Conservation (phyloP, 2,329 filamentous ascomycete genomes). For the Fusarium tanahbumbuense region DNA sequence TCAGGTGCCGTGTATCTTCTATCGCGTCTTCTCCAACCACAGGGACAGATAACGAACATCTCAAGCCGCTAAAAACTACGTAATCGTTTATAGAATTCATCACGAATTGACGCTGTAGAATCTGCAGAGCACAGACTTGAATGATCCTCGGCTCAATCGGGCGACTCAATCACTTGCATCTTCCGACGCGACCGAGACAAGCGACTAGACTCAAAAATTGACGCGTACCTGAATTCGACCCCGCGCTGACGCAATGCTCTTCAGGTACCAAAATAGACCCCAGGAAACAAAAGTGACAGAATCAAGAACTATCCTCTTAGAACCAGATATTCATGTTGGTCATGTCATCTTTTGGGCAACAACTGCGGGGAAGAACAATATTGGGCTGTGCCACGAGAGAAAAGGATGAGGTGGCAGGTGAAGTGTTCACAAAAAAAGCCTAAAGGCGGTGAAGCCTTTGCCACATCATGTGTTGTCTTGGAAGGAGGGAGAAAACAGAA, state of each 20-base stretch:
- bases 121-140: not conserved
- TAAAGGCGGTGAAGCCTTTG: conserved; percentile 31
- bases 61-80: accelerated
- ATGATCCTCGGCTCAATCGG: not conserved
- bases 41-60: accelerated
- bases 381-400: conserved; percentile 10
- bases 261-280: conserved; percentile 4
- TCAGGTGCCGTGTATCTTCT: not conserved
- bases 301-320: not conserved
- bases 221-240: conserved; percentile 3
- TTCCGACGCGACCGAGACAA: not conserved
- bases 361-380: not conserved
- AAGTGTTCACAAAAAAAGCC: conserved; percentile 17
- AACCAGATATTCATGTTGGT: not conserved
- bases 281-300: not conserved
- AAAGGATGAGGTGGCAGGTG: conserved; percentile 21
- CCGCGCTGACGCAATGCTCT: conserved; percentile 9
- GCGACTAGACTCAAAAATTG: not conserved
- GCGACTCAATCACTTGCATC: not conserved
- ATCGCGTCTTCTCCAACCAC: not conserved
- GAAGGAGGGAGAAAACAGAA: conserved; percentile 23
- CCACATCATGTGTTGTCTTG: conserved; percentile 30
- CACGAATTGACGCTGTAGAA: accelerated
- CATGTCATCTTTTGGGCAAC: conserved; percentile 3
- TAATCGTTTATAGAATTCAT: not conserved